Evolutionary conservation across 495 filamentous ascomycete genomes (phyloP), one percentile per base, ranked within the genome.

Genomic region (Aspergillus olivimuriae): DNA sequence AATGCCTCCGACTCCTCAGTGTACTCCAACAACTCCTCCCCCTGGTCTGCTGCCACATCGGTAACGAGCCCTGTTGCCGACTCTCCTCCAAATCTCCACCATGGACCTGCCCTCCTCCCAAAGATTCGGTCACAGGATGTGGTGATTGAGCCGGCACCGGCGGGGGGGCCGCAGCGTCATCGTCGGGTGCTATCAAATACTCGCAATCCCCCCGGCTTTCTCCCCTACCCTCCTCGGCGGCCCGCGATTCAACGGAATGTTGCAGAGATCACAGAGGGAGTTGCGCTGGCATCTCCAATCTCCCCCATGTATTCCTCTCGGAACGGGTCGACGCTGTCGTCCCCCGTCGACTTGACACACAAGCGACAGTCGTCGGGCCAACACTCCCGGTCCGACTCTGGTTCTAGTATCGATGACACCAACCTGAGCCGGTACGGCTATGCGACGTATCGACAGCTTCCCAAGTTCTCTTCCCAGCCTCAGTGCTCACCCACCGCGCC

Each of bases 101-200:
- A 86, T 70, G 89, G 87, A 10, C 87, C 88, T 24, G 69, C 85
- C 20, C 75, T 96, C 40, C 73, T 96, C 20, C 90, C 90, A 45
- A 90, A 86, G 72, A 87, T 94, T 65, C 77, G 89, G 36, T 77
- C 78, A 46, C 87, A 94, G 61, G 89, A 94, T 67, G 83, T 90
- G 67, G 71, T 80, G 40, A 76, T 89, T 46, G 75, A 83, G 47
- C 73, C 75, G 11, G 56, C 65, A 16, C 66, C 68, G 36, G 43
- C 55, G 19, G 50, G 51, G 16, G 68, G 65, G 14, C 68, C 68
- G 22, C 65, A 63, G 20, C 66, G 71, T 31, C 75, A 80, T 51
- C 69, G 70, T 38, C 68, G 75, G 44, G 76, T 79, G 20, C 58
- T 76, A 20, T 84, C 81, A 2, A 76, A 68, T 42, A 74, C 77